phyloP scores from a whole-genome alignment of 805 yeast species.

The Hanseniaspora meyeri region DNA sequence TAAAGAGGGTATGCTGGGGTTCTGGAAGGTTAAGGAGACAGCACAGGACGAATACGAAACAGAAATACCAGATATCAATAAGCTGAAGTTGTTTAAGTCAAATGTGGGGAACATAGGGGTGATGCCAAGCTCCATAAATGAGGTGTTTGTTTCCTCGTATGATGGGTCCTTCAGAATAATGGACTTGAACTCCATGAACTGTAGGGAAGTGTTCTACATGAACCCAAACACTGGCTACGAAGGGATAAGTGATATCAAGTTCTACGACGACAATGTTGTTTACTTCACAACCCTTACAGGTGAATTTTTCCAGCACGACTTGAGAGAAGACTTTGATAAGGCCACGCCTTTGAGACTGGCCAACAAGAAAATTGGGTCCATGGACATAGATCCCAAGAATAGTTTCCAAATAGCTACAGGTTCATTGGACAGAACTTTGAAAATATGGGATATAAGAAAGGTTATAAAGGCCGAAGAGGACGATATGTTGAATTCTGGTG shows the following conservation, averaged over 20 bases:
- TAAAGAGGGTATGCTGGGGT: slow-evolving; percentile 71
- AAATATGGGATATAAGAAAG: slow-evolving; percentile 76
- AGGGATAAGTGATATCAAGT: slow-evolving; percentile 67
- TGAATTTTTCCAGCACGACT: slow-evolving; percentile 61
- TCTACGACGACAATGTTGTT: slow-evolving; percentile 44
- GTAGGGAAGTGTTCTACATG: slow-evolving; percentile 49
- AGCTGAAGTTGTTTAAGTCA: slow-evolving; percentile 64
- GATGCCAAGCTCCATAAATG: slow-evolving; percentile 37
- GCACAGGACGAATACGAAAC: slow-evolving; percentile 21
- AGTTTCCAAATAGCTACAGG: slow-evolving; percentile 65
- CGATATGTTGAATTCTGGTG: not conserved
- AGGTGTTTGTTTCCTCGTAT: slow-evolving; percentile 61
- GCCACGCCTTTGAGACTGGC: slow-evolving; percentile 47
- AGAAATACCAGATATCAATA: slow-evolving; percentile 42
- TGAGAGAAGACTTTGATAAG: slow-evolving; percentile 35
- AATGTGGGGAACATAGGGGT: slow-evolving; percentile 54
- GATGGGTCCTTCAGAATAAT: slow-evolving; percentile 75
- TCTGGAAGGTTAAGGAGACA: slow-evolving; percentile 57
- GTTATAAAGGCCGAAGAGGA: slow-evolving; percentile 29
- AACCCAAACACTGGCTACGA: slow-evolving; percentile 41
- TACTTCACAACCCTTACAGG: slow-evolving; percentile 74
- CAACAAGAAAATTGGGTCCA: slow-evolving; percentile 87
- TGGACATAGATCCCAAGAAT: slow-evolving; percentile 59
- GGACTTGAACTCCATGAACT: slow-evolving; percentile 50
- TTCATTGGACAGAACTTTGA: slow-evolving; percentile 72